Evolutionary conservation across 1,284 basidiomycete species (phyloP), one percentile per base, ranked within the genome.

Genomic region (Lignosus rhinocerotis): DNA sequence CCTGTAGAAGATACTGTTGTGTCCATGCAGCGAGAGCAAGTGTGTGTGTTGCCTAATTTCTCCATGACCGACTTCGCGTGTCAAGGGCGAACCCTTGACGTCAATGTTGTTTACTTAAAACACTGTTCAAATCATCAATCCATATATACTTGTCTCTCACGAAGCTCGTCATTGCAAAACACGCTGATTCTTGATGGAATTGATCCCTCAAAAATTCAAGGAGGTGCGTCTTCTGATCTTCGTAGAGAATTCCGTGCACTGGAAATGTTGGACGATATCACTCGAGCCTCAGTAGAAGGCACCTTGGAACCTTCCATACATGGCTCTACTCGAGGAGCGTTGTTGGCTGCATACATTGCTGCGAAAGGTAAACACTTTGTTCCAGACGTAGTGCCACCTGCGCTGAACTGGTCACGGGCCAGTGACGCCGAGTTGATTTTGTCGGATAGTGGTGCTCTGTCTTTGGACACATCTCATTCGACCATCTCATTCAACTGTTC

Each of bases 121-220:
- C 31, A 62, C 30, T 62, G 61, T 19, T 14, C 17, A 0, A 39
- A 17, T 34, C 56, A 60, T 44, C 64, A 63, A 30, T 55, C 63
- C 1, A 51, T 62, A 1, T 66, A 67, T 38, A 66, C 65, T 12
- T 49, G 44, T 12, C 42, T 66, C 6, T 66, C 65, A 3, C 34
- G 65, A 10, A 55, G 58, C n/a, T 39, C 63, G 34, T 36, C 34
- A 8, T 12, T 36, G 34, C 34, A 36, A 36, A 69, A 69, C 0
- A 78, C 76, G 9, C 11, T 75, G 0, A 71, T 78, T 43, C 65
- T 76, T 0, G 67, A 68, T 38, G 63, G 58, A 9, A 73, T 76
- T 59, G 52, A 69, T 58, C 16, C 57, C 3, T 33, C 32, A 0
- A 66, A 67, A 47, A 69, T 75, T 0, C 63, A 50, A 16, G 64